Percentiles rank a stretch among this genome's conserved stretches.
Conservation (phyloP, 2,329 filamentous ascomycete species). For the Cadophora sp. region DNA sequence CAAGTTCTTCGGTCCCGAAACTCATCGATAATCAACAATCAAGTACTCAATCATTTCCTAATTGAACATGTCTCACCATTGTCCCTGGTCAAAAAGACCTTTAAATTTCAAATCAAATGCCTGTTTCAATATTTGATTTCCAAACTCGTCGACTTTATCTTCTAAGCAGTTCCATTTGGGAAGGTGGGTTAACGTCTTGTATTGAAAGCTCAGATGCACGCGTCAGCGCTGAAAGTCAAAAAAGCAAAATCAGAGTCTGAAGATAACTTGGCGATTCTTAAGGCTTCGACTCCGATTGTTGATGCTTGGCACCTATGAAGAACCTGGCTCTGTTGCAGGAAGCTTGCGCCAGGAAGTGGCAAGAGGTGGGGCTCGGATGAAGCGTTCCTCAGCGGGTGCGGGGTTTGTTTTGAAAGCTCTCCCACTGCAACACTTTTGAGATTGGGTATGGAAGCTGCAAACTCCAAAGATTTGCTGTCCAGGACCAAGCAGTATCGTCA, state of each 20-base stretch:
- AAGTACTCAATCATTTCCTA: too few relatives aligned
- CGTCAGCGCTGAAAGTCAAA: neutral
- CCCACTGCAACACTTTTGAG: too few relatives aligned
- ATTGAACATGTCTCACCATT: too few relatives aligned
- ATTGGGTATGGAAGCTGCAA: too few relatives aligned
- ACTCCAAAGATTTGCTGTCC: too few relatives aligned
- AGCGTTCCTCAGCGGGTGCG: neutral
- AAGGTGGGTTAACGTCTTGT: neutral
- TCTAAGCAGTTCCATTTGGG: neutral
- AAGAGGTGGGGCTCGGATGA: constrained; percentile 1
- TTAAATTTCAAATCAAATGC: too few relatives aligned
- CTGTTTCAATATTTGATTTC: neutral
- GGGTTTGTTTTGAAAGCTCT: neutral
- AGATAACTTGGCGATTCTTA: constrained; percentile 1
- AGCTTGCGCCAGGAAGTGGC: neutral
- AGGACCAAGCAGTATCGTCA: too few relatives aligned
- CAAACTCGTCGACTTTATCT: neutral
- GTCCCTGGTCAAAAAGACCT: too few relatives aligned
- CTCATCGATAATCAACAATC: too few relatives aligned
- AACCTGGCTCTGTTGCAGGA: neutral
- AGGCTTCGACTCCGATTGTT: constrained; percentile 6
- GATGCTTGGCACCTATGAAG: constrained; percentile 3
- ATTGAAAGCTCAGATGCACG: neutral
- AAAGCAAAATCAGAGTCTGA: neutral
- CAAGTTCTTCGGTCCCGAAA: too few relatives aligned